Base-by-base conservation (phyloP, 78 protist genomes). In the Mantamonas sphyraenae region DNA sequence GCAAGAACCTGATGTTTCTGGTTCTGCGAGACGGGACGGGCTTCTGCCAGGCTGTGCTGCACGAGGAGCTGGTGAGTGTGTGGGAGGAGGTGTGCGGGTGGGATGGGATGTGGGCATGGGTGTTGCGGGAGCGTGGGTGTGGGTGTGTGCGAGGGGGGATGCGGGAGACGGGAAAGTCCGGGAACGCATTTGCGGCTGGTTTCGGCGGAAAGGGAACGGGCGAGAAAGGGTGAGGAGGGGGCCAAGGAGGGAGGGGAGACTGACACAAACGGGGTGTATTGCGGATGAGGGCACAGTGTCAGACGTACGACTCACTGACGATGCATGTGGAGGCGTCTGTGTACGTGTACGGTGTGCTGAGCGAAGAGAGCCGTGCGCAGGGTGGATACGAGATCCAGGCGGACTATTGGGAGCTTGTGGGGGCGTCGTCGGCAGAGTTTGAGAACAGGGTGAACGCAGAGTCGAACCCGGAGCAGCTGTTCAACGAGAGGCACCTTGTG, bases 21-120 rank as follows among this genome's bases (percentile, higher is more conserved):
- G 84, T 79, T 30, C 74, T 95, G 26, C 77, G 98, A 30, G 98
- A 95, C 62, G 98, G 98, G 47, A 82, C 96, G 55, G 95, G 94
- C 34, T 87, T 34, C 67, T 67, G 89, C 47, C 98, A 92, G 74
- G 42, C 73, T 16, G 88, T 88, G 43, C 80, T 85, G 31, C 68
- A 2, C 51, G 91, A 72, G 14, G 19, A 61, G 14, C 28, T 86
- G 50, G 77, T 53, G 10, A 0, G 68, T n/a, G n/a, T n/a, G n/a
- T n/a, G n/a, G n/a, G 22, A 17, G 8, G 50, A 68, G 39, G 64
- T 47, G 75, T 47, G 51, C 62, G 71, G 34, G 22, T 93, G 77
- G 26, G 17, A 50, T 26, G 68, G 92, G 28, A 86, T 92, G 47
- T 10, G 16, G 26, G 76, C 90, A 26, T 1, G 16, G 16, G 96